Evolutionary conservation across 2,329 filamentous ascomycete genomes (phyloP), one percentile per base, ranked within the genome.

Genomic region (Tolypocladium tropicale): DNA sequence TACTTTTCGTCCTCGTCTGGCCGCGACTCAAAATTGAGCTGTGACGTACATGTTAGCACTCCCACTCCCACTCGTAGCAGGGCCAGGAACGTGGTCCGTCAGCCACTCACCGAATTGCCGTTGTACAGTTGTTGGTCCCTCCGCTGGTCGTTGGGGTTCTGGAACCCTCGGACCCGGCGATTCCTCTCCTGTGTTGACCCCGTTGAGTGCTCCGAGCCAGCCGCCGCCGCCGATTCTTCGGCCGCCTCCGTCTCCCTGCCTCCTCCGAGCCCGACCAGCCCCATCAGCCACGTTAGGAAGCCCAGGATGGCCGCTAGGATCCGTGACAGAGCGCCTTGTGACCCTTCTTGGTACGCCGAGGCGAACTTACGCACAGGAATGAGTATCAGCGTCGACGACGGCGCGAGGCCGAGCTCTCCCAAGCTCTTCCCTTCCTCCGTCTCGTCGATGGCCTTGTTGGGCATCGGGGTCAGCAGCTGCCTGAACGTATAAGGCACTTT

Each of bases 351-450:
- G 58, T 78, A 80, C 0, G 78, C 78, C 0, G 68, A 63, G 0
- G 72, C 65, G 55, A 71, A 75, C 21, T 68, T 72, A 37, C 79
- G 76, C 2, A 90, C 80, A 0, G 90, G 90, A 1, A 93, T 80
- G 51, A 96, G 81, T 11, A 96, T 84, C 3, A 96, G 76, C 0
- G 90, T 97, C 1, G 90, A 88, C 6, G 84, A 91, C 0, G 92
- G 91, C 0, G 83, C 79, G 0, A 96, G 76, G 1, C 85, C 89
- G 9, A 96, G 78, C 6, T 88, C 84, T 16, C 77, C 73, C 0
- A 96, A 77, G 0, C 79, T 77, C 60, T 85, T 76, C 37, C 77
- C 78, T 70, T 96, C 93, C 60, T 96, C 91, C 0, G 81, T 78
- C 5, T 85, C 81, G 36, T 87, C 85, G 57, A 97, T 84, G 11